A percentile compares a stretch with the other conserved stretches of the same genome.
phyloP scores from a whole-genome alignment of 108 stramenopile genomes.

The Conticribra weissflogii region DNA sequence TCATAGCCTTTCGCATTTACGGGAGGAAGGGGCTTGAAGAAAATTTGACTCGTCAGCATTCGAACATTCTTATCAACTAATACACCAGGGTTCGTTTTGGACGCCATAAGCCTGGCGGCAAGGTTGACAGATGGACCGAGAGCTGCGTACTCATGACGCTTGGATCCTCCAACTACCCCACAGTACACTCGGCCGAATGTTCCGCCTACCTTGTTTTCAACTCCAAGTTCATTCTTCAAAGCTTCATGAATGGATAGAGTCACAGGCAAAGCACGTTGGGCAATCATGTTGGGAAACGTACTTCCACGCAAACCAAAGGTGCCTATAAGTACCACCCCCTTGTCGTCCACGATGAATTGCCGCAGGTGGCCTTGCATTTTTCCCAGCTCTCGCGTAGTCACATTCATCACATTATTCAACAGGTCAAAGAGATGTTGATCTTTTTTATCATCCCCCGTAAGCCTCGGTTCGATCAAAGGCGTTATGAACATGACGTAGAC shows the following conservation, averaged over 20 bases:
- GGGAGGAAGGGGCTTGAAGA: constrained; percentile 63
- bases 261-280: constrained; percentile 66
- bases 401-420: constrained; percentile 73
- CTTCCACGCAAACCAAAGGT: constrained; percentile 81
- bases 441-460: constrained; percentile 49
- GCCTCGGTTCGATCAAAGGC: constrained; percentile 44
- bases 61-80: constrained; percentile 71
- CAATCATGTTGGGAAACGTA: constrained; percentile 76
- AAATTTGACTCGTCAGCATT: constrained; percentile 50
- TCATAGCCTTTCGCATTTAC: constrained; percentile 74
- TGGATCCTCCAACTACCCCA: constrained; percentile 72
- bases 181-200: constrained; percentile 79
- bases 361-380: constrained; percentile 67
- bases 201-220: constrained; percentile 60
- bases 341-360: constrained; percentile 84
- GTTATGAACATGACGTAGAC: constrained; percentile 71
- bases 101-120: constrained; percentile 69
- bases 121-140: constrained; percentile 80
- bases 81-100: constrained; percentile 61
- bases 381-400: constrained; percentile 54
- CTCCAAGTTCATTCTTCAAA: constrained; percentile 56
- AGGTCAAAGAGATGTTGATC: constrained; percentile 48
- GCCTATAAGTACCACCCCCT: constrained; percentile 73
- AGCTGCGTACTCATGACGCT: constrained; percentile 74
- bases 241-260: constrained; percentile 61